These are phyloP conservation scores for Colletotrichum incanum DNA, from an alignment of 2,329 filamentous ascomycete species.

Conservation along the genomic window DNA sequence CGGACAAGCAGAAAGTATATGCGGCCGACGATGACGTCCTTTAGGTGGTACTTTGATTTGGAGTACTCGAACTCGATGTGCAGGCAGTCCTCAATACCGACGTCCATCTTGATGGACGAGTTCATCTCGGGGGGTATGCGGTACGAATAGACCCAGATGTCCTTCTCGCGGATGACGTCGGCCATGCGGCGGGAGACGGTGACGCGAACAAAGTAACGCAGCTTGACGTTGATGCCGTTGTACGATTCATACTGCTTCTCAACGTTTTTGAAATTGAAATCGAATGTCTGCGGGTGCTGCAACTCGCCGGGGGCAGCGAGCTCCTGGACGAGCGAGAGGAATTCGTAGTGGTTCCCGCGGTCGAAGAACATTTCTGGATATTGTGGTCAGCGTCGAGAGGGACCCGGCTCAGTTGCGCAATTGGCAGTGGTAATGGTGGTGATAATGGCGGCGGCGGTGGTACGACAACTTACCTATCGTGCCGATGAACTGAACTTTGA, in stretches of 20 bases:
- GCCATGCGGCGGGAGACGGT: conserved; percentile 98
- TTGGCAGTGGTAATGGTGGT: conserved; percentile 9
- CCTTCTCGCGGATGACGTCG: conserved; percentile 98
- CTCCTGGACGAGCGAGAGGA: conserved; percentile 96
- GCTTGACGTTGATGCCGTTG: conserved; percentile 99
- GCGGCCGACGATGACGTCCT: conserved; percentile 97
- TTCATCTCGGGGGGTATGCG: conserved; percentile 98
- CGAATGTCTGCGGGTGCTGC: conserved; percentile 97
- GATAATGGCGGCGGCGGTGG: conserved; percentile 17
- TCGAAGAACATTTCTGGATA: conserved; percentile 98
- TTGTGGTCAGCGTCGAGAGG: conserved; percentile 7
- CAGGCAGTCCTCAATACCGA: conserved; percentile 98
- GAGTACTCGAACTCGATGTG: conserved; percentile 99
- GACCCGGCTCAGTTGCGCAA: not conserved
- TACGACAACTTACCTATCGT: conserved; percentile 81
- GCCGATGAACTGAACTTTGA: conserved; percentile 99
- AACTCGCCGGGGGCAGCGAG: conserved; percentile 97
- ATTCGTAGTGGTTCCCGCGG: conserved; percentile 98
- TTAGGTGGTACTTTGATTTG: conserved; percentile 99
- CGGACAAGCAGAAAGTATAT: conserved; percentile 98
- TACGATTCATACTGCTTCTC: conserved; percentile 99
- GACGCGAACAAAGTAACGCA: conserved; percentile 97
- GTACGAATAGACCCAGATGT: conserved; percentile 99
- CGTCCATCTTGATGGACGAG: conserved; percentile 99
- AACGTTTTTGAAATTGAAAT: conserved; percentile 99